phyloP scores from a whole-genome alignment of 2,329 filamentous ascomycete genomes.

The Pyrenophora teres region DNA sequence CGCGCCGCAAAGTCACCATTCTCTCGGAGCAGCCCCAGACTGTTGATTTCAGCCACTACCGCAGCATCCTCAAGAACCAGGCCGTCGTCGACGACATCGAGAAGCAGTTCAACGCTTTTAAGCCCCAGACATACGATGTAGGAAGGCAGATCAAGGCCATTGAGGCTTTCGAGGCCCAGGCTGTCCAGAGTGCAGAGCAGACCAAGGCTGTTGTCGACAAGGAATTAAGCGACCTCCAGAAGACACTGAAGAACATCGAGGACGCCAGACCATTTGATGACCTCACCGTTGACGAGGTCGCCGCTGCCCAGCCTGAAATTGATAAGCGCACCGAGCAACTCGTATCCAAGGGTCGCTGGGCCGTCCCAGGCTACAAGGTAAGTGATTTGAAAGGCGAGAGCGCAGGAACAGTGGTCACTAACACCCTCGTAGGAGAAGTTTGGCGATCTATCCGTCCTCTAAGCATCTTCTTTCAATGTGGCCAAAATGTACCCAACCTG shows the following conservation, averaged over 20 bases:
- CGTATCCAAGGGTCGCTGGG: conserved; percentile 97
- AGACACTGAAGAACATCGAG: conserved; percentile 97
- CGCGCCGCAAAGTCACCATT: conserved; percentile 85
- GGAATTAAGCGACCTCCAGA: conserved; percentile 90
- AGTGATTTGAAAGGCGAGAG: conserved; percentile 40
- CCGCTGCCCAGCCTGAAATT: conserved; percentile 90
- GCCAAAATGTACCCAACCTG: conserved; percentile 39
- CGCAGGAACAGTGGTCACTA: conserved; percentile 46
- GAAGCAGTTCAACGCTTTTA: conserved; percentile 89
- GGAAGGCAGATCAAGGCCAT: conserved; percentile 95
- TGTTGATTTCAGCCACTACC: conserved; percentile 95
- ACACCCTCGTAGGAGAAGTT: conserved; percentile 84
- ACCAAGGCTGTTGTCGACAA: conserved; percentile 96
- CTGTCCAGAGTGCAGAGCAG: conserved; percentile 93
- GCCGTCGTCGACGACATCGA: conserved; percentile 96
- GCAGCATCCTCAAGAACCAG: conserved; percentile 90
- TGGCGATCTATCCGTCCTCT: conserved; percentile 93
- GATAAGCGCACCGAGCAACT: conserved; percentile 95
- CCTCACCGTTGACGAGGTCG: conserved; percentile 96
- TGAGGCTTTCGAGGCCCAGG: conserved; percentile 96
- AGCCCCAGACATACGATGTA: conserved; percentile 92
- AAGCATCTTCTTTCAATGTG: conserved; percentile 55
- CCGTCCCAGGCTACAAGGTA: conserved; percentile 98
- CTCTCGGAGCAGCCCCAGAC: conserved; percentile 83
- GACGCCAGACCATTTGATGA: conserved; percentile 93